These are phyloP conservation scores for Ophiosphaerella herpotricha DNA, from an alignment of 2,329 filamentous ascomycete species.

Conservation along the genomic window DNA sequence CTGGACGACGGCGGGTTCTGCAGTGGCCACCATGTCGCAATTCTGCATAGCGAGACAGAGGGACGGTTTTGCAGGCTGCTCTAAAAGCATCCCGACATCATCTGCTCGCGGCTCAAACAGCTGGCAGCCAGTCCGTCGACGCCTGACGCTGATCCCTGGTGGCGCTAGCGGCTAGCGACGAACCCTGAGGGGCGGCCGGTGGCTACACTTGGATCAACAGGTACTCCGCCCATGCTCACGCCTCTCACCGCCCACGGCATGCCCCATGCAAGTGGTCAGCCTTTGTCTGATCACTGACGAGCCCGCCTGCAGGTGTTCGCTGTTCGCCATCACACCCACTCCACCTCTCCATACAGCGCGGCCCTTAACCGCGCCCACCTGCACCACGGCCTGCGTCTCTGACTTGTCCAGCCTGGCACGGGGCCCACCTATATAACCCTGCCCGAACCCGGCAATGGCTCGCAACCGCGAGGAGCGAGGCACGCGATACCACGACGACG, in stretches of 20 bases:
- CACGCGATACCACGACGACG: conserved; percentile 37
- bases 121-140: conserved; percentile 31
- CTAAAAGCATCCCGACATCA: conserved; percentile 18
- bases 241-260: conserved; percentile 39
- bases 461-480: conserved; percentile 37
- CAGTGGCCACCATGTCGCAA: conserved; percentile 6
- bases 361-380: conserved; percentile 29
- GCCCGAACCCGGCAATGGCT: conserved; percentile 39
- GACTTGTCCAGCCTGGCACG: conserved; percentile 36
- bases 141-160: conserved; percentile 34
- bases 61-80: no score
- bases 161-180: conserved; percentile 24
- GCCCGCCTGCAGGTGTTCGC: conserved; percentile 34
- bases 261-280: conserved; percentile 35
- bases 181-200: conserved; percentile 27
- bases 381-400: conserved; percentile 40
- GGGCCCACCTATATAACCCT: conserved; percentile 33
- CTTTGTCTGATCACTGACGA: conserved; percentile 26
- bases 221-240: conserved; percentile 25
- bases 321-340: conserved; percentile 37
- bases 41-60: background rate
- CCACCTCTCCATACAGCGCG: conserved; percentile 29
- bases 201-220: conserved; percentile 33
- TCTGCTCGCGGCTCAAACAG: conserved; percentile 26
- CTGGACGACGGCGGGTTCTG: background rate